phyloP scores from a whole-genome alignment of 1,139 yeast genomes.

The Kodamaea suecica region DNA sequence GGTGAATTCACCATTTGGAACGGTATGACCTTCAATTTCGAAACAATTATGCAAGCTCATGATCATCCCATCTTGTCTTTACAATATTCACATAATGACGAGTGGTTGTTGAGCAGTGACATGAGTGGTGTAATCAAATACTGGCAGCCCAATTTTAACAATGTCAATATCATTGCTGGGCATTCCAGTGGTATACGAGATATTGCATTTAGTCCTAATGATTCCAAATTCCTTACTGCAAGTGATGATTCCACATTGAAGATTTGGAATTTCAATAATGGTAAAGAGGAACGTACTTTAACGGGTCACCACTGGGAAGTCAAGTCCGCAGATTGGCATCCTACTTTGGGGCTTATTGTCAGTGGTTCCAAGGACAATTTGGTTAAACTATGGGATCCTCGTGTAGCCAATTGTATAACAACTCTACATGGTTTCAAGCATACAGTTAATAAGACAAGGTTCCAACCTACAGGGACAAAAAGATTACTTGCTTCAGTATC shows the following conservation, averaged over 20 bases:
- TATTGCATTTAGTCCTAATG: constrained; percentile 85
- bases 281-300: constrained; percentile 74
- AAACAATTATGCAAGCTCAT: constrained; percentile 98
- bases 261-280: constrained; percentile 92
- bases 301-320: constrained; percentile 99
- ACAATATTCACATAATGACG: constrained; percentile 85
- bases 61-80: constrained; percentile 82
- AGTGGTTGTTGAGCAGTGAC: constrained; percentile 92
- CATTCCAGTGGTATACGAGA: constrained; percentile 84
- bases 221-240: constrained; percentile 84
- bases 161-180: constrained; percentile 80
- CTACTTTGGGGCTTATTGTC: constrained; percentile 75
- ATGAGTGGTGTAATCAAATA: constrained; percentile 88
- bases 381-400: constrained; percentile 94
- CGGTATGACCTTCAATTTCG: constrained; percentile 92
- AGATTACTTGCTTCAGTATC: constrained; percentile 82
- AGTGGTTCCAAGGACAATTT: constrained; percentile 92
- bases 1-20: constrained; percentile 98
- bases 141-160: constrained; percentile 98
- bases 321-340: constrained; percentile 96
- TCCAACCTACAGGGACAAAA: constrained; percentile 69
- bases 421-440: constrained; percentile 92
- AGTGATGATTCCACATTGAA: constrained; percentile 89
- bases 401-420: constrained; percentile 66
- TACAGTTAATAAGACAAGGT: constrained; percentile 79